Evolutionary conservation across 1,284 basidiomycete species (phyloP).

Genomic region (Mycosarcoma maydis): DNA sequence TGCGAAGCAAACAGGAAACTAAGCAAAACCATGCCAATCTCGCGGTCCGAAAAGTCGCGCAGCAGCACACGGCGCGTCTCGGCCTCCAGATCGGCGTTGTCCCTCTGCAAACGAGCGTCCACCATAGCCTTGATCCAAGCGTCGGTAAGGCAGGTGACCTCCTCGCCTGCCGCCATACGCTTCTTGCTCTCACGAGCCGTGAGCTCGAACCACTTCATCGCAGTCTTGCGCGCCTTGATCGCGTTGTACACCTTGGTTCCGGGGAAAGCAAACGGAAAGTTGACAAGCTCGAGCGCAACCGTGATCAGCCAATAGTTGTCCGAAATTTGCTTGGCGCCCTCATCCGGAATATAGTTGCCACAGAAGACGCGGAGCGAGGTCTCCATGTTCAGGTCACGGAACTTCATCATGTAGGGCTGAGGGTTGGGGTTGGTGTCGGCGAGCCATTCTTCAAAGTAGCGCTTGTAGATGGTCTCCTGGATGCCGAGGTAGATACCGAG

Average conservation of each 20-base stretch:
- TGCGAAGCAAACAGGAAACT: constrained; percentile 98
- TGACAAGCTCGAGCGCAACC: constrained; percentile 93
- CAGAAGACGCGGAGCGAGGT: constrained; percentile 96
- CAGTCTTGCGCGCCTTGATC: constrained; percentile 88
- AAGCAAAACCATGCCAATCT: constrained; percentile 93
- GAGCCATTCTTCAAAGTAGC: constrained; percentile 73
- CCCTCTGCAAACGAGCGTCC: constrained; percentile 69
- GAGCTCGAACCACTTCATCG: constrained; percentile 82
- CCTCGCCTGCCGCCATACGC: constrained; percentile 81
- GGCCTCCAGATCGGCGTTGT: constrained; percentile 71
- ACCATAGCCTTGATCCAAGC: constrained; percentile 85
- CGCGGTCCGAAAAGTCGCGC: constrained; percentile 87
- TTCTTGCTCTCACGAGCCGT: constrained; percentile 84
- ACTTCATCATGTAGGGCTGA: constrained; percentile 80
- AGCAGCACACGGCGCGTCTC: constrained; percentile 69
- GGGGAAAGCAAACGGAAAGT: constrained; percentile 82
- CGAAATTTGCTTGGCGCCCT: constrained; percentile 81
- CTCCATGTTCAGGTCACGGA: constrained; percentile 96
- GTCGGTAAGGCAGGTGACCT: constrained; percentile 90
- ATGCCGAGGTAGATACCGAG: constrained; percentile 83
- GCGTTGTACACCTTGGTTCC: constrained; percentile 97
- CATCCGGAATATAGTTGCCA: constrained; percentile 84
- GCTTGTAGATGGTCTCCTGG: constrained; percentile 85
- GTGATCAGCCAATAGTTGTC: constrained; percentile 98
- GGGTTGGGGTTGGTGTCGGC: constrained; percentile 56